Percentiles rank a stretch among this genome's conserved stretches.
phyloP scores from a whole-genome alignment of 495 filamentous ascomycete genomes.

The Xylaria sp. region DNA sequence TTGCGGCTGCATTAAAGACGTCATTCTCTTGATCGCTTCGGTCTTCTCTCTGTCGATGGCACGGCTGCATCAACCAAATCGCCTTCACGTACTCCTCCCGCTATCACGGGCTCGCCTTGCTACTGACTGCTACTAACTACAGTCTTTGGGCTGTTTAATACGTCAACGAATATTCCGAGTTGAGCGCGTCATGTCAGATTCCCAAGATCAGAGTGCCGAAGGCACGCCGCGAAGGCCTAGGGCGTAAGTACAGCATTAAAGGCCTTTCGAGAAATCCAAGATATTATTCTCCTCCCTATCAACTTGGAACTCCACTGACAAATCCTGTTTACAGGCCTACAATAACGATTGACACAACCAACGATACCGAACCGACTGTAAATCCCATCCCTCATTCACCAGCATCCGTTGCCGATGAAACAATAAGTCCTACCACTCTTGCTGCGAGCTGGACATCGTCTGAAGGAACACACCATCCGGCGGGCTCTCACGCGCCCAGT shows the following conservation, averaged over 20 bases:
- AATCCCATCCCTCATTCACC: constrained; percentile 50
- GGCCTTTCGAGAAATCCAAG: not conserved
- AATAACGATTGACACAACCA: constrained; percentile 48
- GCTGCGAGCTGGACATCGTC: constrained; percentile 56
- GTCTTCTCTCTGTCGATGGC: constrained; percentile 13
- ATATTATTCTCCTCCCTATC: not conserved
- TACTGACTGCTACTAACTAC: not conserved
- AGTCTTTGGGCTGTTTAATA: not conserved
- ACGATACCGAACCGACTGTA: constrained; percentile 42
- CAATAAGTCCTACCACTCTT: constrained; percentile 54
- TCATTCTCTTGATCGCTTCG: not conserved
- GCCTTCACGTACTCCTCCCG: not conserved
- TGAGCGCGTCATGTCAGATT: constrained; percentile 21
- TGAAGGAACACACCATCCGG: constrained; percentile 41
- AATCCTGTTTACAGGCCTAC: constrained; percentile 40
- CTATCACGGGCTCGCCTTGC: not conserved
- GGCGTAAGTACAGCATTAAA: constrained; percentile 20
- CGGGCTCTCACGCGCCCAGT: constrained; percentile 47
- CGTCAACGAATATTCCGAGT: not conserved
- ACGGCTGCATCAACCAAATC: not conserved
- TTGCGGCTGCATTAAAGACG: not conserved
- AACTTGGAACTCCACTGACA: constrained; percentile 24
- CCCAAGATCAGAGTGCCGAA: constrained; percentile 18
- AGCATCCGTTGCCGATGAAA: constrained; percentile 52
- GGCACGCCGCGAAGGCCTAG: constrained; percentile 26